phyloP scores from a whole-genome alignment of 1,284 basidiomycete genomes.

The Thecaphora frezii region DNA sequence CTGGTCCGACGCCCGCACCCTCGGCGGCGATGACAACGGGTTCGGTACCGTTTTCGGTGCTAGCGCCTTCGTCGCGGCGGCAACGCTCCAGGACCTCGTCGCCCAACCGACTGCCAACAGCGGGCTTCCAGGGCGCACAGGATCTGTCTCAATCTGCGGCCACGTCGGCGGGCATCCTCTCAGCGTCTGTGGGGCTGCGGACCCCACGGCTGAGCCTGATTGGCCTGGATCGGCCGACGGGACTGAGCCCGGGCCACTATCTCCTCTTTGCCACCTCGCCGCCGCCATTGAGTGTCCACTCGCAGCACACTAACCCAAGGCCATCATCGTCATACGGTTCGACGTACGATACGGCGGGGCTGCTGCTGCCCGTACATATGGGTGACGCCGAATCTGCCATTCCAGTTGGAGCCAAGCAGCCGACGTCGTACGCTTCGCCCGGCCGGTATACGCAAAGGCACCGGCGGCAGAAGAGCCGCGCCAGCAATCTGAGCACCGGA shows the following conservation, averaged over 20 bases:
- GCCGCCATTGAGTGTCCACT: slow-evolving; percentile 12
- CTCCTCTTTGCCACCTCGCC: slow-evolving; percentile 24
- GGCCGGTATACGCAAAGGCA: too few relatives aligned
- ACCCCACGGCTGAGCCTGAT: slow-evolving; percentile 29
- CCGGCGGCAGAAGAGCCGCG: too few relatives aligned
- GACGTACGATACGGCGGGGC: background rate
- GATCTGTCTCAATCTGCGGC: background rate
- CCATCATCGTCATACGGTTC: background rate
- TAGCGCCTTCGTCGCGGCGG: background rate
- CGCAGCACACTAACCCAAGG: background rate
- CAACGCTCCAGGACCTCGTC: background rate
- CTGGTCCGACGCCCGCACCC: too few relatives aligned
- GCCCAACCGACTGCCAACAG: background rate
- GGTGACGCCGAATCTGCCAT: background rate
- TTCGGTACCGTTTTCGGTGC: background rate
- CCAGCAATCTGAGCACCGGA: too few relatives aligned
- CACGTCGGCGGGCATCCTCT: slow-evolving; percentile 4
- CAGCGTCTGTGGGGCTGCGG: slow-evolving; percentile 3
- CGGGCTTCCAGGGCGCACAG: background rate
- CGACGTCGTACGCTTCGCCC: too few relatives aligned
- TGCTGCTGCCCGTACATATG: background rate
- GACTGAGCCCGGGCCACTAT: slow-evolving; percentile 29
- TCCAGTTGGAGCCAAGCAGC: too few relatives aligned
- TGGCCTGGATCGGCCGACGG: slow-evolving; percentile 23
- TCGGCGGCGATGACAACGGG: background rate